phyloP scores from a whole-genome alignment of 2,329 filamentous ascomycete genomes.

The Pseudocercospora fijiensis region DNA sequence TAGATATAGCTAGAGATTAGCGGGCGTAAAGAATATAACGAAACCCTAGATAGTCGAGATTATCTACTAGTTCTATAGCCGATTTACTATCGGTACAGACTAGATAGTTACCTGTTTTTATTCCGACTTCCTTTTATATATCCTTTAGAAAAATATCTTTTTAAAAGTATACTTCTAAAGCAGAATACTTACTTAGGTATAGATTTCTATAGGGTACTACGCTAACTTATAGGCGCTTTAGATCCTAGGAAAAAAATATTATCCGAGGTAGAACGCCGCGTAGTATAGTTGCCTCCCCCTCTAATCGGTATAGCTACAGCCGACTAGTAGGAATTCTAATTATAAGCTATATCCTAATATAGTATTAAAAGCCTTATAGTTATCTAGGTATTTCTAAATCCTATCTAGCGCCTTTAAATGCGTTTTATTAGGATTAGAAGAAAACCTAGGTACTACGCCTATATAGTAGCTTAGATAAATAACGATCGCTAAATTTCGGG shows the following conservation, averaged over 20 bases:
- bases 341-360: constrained; percentile 7
- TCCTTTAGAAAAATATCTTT: constrained; percentile 14
- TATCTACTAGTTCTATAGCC: constrained; percentile 14
- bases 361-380: constrained; percentile 1
- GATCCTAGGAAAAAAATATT: constrained; percentile 3
- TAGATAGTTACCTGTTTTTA: constrained; percentile 6
- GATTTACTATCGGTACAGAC: too few species aligned
- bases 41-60: too few species aligned
- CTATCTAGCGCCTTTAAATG: too few species aligned
- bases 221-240: constrained; percentile 9
- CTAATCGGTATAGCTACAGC: constrained; percentile 11
- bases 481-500: neutral
- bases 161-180: constrained; percentile 12
- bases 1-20: too few species aligned
- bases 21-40: too few species aligned
- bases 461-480: constrained; percentile 1
- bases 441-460: too few species aligned
- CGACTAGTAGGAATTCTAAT: neutral
- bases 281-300: constrained; percentile 10
- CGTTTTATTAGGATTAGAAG: too few species aligned
- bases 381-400: constrained; percentile 16
- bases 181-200: constrained; percentile 15
- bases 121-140: constrained; percentile 8
- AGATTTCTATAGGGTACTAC: neutral
- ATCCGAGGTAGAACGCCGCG: neutral